Conservation (phyloP, 1,284 basidiomycete species). For the Leucocoprinus gongylophorus region DNA sequence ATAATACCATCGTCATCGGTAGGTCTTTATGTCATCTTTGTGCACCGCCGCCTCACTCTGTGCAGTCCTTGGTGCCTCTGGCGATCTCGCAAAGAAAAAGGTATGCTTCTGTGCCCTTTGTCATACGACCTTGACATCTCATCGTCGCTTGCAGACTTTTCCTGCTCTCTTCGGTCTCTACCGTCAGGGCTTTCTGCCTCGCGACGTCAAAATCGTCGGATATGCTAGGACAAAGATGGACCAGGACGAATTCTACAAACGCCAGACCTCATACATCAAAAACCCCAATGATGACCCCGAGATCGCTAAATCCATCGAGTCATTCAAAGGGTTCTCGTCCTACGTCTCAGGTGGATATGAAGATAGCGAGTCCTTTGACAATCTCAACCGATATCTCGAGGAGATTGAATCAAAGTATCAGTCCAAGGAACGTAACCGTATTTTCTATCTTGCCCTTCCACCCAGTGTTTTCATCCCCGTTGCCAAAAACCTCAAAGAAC, state of each 20-base stretch:
- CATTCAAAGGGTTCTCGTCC: slow-evolving; percentile 74
- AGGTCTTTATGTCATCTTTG: slow-evolving; percentile 20
- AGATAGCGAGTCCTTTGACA: slow-evolving; percentile 69
- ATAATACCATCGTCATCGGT: slow-evolving; percentile 88
- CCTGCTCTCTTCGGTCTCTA: slow-evolving; percentile 90
- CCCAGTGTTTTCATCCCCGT: slow-evolving; percentile 91
- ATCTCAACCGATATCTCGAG: slow-evolving; percentile 69
- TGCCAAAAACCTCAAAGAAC: slow-evolving; percentile 72
- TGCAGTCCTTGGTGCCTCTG: slow-evolving; percentile 91
- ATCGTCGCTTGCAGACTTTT: slow-evolving; percentile 59
- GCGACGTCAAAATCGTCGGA: slow-evolving; percentile 82
- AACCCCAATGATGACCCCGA: slow-evolving; percentile 56
- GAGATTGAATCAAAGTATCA: slow-evolving; percentile 70
- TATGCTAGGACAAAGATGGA: slow-evolving; percentile 97
- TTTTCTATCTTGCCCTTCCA: slow-evolving; percentile 94
- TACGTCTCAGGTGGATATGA: slow-evolving; percentile 90
- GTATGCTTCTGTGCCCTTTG: slow-evolving; percentile 32
- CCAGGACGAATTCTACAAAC: slow-evolving; percentile 77
- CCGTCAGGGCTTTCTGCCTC: slow-evolving; percentile 73
- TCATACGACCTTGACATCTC: slow-evolving; percentile 8
- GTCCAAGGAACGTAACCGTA: slow-evolving; percentile 61
- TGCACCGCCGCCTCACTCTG: slow-evolving; percentile 16
- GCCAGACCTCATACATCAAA: slow-evolving; percentile 81
- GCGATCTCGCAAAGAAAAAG: slow-evolving; percentile 99
- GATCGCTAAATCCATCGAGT: slow-evolving; percentile 56